Conservation (phyloP, 2,329 filamentous ascomycete species). For the Tricladium varicosporioides region DNA sequence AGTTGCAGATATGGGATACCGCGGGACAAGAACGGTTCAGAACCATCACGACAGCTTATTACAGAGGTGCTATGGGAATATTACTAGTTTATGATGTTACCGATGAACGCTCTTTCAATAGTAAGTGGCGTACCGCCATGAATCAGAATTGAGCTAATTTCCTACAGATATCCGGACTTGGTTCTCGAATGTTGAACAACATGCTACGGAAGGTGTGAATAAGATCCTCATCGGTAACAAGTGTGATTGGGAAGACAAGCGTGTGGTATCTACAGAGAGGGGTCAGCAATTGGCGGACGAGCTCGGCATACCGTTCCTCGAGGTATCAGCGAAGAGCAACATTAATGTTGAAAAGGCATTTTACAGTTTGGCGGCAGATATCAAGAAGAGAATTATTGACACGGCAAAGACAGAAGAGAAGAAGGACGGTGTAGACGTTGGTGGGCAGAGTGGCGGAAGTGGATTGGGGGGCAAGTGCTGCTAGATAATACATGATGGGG, state of each 20-base stretch:
- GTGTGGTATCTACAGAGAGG: constrained; percentile 87
- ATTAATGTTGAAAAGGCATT: constrained; percentile 99
- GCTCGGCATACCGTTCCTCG: constrained; percentile 95
- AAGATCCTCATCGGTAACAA: constrained; percentile 99
- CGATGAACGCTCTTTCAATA: constrained; percentile 99
- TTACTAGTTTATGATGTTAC: constrained; percentile 98
- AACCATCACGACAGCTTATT: constrained; percentile 98
- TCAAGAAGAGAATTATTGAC: constrained; percentile 98
- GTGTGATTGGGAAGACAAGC: constrained; percentile 99
- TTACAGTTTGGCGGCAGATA: constrained; percentile 89
- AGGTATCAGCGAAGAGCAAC: constrained; percentile 98
- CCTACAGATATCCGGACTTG: constrained; percentile 89
- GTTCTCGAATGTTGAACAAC: constrained; percentile 99
- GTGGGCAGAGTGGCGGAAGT: constrained; percentile 52
- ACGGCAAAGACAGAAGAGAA: constrained; percentile 73
- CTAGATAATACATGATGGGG: constrained; percentile 43
- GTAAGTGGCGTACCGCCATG: constrained; percentile 39
- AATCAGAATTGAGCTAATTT: background rate
- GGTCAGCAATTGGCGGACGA: constrained; percentile 93
- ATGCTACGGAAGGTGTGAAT: constrained; percentile 98
- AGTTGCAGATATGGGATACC: constrained; percentile 99
- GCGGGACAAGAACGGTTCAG: constrained; percentile 97
- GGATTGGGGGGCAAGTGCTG: constrained; percentile 72
- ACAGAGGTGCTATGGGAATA: constrained; percentile 97
- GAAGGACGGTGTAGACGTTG: constrained; percentile 63